Evolutionary conservation across 2,329 filamentous ascomycete species (phyloP).

Genomic region (Stagonosporopsis rhizophila): DNA sequence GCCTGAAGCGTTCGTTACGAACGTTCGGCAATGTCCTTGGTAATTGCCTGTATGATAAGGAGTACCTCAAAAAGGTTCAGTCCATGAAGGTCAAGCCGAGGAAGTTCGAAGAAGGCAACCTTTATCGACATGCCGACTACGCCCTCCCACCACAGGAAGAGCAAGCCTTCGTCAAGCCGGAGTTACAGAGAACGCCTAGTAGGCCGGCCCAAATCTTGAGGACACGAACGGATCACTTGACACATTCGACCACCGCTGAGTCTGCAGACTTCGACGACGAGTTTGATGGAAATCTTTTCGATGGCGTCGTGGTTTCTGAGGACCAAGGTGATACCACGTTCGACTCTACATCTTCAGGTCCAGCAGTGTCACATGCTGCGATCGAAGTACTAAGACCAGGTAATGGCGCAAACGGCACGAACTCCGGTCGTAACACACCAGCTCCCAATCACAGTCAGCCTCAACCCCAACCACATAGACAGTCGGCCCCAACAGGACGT

Average conservation of each 20-base stretch:
- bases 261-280: constrained; percentile 61
- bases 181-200: constrained; percentile 33
- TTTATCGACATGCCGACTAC: constrained; percentile 83
- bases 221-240: constrained; percentile 44
- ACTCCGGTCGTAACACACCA: constrained; percentile 33
- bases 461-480: constrained; percentile 31
- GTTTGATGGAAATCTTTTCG: constrained; percentile 61
- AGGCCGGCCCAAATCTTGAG: constrained; percentile 34
- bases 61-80: constrained; percentile 87
- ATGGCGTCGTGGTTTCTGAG: constrained; percentile 63
- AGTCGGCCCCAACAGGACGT: constrained; percentile 33
- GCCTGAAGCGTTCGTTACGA: constrained; percentile 83
- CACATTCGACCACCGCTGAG: constrained; percentile 49
- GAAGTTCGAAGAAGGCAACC: constrained; percentile 78
- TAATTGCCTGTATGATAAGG: constrained; percentile 98
- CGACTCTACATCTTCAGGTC: constrained; percentile 32
- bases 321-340: constrained; percentile 69
- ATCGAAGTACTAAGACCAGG: constrained; percentile 22
- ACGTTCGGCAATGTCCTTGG: constrained; percentile 96
- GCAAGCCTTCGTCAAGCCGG: constrained; percentile 37
- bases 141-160: constrained; percentile 53
- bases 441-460: constrained; percentile 27
- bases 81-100: constrained; percentile 83
- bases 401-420: constrained; percentile 21
- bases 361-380: constrained; percentile 22